Evolutionary conservation across 1,284 basidiomycete species (phyloP), one percentile per base, ranked within the genome.

Genomic region (Rugosomyces carneus): DNA sequence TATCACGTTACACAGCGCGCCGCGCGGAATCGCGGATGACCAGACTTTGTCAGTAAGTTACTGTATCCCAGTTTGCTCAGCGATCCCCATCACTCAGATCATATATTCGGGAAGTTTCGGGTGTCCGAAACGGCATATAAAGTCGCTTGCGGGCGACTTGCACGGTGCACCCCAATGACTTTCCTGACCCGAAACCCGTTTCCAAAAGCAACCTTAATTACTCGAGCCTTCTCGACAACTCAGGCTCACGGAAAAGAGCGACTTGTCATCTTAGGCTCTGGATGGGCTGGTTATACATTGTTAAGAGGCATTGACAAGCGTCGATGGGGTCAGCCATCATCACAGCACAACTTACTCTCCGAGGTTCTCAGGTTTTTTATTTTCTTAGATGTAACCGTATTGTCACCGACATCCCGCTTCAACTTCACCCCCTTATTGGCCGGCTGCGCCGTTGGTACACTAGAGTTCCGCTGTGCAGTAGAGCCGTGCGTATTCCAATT

Each of bases 351-450:
- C 11, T 16, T 15, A 7, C 27, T 29, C 19, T 23, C 7, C 7
- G 19, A 3, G 5, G 18, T 4, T 18, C 24, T 34, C 18, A 29
- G 34, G 10, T 29, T 37, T 31, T 29, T n/a, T 2, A 9, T 23
- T 32, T 5, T 42, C 10, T 5, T 53, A 84, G 83, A 85, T 56
- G 80, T 88, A 9, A 82, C 78, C 0, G 64, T 89, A 36, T 59
- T 92, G 31, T 87, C 86, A 0, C 85, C 89, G 0, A 84, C 73
- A 43, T 81, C 80, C 24, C 84, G 89, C 62, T 91, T 92, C 68
- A 88, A 89, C 57, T 91, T 91, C 60, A 92, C 89, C 0, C 89
- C 89, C 0, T 65, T 92, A 29, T 70, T 90, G 10, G 86, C 87
- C 0, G 73, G 83, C 37, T 84, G 83, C 48, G 78, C 87, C 1